These are phyloP conservation scores for Globisporangium paroecandrum DNA, from an alignment of 352 stramenopile species.

Conservation along the genomic window DNA sequence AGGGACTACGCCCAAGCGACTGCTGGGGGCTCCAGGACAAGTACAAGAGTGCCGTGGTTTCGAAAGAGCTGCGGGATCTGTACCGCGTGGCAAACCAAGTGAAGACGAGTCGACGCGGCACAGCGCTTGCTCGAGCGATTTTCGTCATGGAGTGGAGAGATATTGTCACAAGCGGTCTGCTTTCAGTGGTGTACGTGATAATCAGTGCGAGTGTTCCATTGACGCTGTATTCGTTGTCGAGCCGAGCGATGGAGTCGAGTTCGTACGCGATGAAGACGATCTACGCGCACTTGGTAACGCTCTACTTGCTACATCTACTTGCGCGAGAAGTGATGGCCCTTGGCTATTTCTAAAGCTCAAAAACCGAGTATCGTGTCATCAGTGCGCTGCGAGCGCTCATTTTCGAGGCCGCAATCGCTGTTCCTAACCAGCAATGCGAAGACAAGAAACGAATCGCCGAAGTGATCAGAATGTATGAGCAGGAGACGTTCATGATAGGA, in stretches of 20 bases:
- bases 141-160: conserved; percentile 27
- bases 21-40: conserved; percentile 44
- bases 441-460: conserved; percentile 38
- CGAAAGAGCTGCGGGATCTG: conserved; percentile 26
- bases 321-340: conserved; percentile 27
- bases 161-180: conserved; percentile 31
- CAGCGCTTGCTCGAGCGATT: conserved; percentile 29
- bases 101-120: not conserved
- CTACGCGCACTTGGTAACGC: conserved; percentile 19
- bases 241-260: conserved; percentile 24
- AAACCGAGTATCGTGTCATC: conserved; percentile 34
- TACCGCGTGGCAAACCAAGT: conserved; percentile 6
- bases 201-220: conserved; percentile 39
- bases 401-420: conserved; percentile 39
- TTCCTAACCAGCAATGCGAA: conserved; percentile 18
- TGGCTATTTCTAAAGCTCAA: conserved; percentile 30
- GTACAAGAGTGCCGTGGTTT: conserved; percentile 36
- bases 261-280: conserved; percentile 27
- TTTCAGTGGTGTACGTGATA: conserved; percentile 35
- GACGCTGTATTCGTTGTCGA: conserved; percentile 42
- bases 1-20: conserved; percentile 34
- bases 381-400: conserved; percentile 30
- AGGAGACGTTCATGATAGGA: conserved; percentile 27
- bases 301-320: conserved; percentile 30
- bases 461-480: conserved; percentile 30